These are phyloP conservation scores for Metarhizium guizhouense DNA, from an alignment of 2,329 filamentous ascomycete species.

Conservation along the genomic window DNA sequence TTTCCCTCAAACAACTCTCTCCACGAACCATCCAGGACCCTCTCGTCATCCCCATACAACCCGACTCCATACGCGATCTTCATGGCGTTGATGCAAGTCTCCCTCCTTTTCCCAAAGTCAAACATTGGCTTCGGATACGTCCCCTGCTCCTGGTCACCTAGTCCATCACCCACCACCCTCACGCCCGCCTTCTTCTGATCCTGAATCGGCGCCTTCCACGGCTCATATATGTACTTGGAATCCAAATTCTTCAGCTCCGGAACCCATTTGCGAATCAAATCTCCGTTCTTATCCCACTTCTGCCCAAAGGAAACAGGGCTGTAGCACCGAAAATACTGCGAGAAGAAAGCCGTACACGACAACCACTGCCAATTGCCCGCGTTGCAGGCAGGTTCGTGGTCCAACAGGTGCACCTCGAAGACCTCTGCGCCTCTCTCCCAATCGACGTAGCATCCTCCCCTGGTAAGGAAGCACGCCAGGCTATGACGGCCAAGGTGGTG, in stretches of 20 bases:
- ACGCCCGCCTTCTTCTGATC: conserved; percentile 64
- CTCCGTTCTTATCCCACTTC: conserved; percentile 65
- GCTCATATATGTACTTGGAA: conserved; percentile 69
- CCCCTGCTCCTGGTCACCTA: conserved; percentile 30
- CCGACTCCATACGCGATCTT: conserved; percentile 61
- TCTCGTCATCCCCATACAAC: conserved; percentile 53
- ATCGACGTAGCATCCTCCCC: conserved; percentile 68
- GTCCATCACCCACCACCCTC: conserved; percentile 45
- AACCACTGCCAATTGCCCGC: conserved; percentile 75
- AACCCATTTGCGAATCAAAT: conserved; percentile 55
- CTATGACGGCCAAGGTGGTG: conserved; percentile 70
- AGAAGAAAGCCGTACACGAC: conserved; percentile 65
- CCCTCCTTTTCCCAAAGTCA: conserved; percentile 56
- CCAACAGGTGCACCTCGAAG: conserved; percentile 67
- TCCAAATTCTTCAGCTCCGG: conserved; percentile 56
- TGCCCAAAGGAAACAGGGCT: conserved; percentile 62
- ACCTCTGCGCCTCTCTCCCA: conserved; percentile 75
- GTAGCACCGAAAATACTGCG: conserved; percentile 64
- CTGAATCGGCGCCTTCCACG: conserved; percentile 60
- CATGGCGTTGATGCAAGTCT: conserved; percentile 56
- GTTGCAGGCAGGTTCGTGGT: conserved; percentile 68
- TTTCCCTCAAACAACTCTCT: conserved; percentile 33
- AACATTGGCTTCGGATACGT: conserved; percentile 71
- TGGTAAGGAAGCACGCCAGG: conserved; percentile 74
- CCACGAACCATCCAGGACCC: conserved; percentile 53